phyloP scores from a whole-genome alignment of 2,329 filamentous ascomycete species.

The Calonectria pteridis region DNA sequence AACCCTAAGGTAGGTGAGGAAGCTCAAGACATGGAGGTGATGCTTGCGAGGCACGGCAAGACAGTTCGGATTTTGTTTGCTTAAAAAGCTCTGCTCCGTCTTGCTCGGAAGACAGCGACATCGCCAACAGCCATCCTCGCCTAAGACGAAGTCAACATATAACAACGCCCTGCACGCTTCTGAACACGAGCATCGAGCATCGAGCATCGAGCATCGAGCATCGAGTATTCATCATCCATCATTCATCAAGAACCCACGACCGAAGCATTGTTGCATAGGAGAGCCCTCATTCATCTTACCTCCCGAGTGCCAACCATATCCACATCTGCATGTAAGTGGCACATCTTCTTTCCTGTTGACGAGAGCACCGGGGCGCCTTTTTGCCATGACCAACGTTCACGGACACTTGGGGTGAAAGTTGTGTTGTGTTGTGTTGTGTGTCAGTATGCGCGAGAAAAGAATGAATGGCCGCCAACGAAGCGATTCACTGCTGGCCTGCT shows the following conservation, averaged over 20 bases:
- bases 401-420: not conserved
- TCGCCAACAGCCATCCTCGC: not conserved
- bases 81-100: slow-evolving; percentile 7
- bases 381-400: not conserved
- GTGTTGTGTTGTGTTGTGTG: not conserved
- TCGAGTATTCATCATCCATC: not conserved
- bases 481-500: not conserved
- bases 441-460: not conserved
- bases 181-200: not conserved
- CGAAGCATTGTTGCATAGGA: not conserved
- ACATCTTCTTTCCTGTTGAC: not conserved
- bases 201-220: not conserved
- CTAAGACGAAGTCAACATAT: not conserved
- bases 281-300: not conserved
- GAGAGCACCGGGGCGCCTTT: not conserved
- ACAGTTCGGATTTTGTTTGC: not conserved
- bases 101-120: not conserved
- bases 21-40: slow-evolving; percentile 8
- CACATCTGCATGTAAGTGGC: slow-evolving; percentile 1
- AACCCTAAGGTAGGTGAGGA: slow-evolving; percentile 6
- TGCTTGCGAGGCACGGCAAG: slow-evolving; percentile 2
- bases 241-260: not conserved
- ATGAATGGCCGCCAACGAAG: not conserved
- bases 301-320: not conserved
- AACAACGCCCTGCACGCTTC: not conserved